Evolutionary conservation across 2,329 filamentous ascomycete genomes (phyloP).

Genomic region (Aureobasidium sp.): DNA sequence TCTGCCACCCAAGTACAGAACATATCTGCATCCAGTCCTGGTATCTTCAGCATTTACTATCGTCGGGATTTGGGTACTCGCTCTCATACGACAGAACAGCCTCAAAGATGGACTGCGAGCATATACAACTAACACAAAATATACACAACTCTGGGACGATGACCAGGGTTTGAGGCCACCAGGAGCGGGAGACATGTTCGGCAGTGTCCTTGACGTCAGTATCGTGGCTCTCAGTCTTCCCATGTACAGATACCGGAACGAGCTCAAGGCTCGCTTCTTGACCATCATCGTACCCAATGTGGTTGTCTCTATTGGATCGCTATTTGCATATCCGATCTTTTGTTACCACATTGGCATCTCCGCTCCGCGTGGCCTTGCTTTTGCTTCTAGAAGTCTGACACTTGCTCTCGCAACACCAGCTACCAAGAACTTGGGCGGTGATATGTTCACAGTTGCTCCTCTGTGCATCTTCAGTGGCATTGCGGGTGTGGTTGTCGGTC

Average conservation of each 20-base stretch:
- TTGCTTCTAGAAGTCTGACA: conserved; percentile 51
- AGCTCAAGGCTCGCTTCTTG: conserved; percentile 43
- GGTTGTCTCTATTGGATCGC: conserved; percentile 44
- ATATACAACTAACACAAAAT: conserved; percentile 50
- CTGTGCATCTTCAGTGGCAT: conserved; percentile 55
- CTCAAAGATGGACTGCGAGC: conserved; percentile 38
- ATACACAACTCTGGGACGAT: conserved; percentile 46
- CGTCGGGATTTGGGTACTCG: conserved; percentile 48
- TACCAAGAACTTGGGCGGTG: conserved; percentile 50
- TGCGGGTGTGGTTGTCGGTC: conserved; percentile 50
- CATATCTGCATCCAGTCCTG: conserved; percentile 53
- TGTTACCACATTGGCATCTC: conserved; percentile 51
- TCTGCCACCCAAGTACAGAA: conserved; percentile 43
- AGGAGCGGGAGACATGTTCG: conserved; percentile 52
- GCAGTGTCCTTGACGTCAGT: conserved; percentile 49
- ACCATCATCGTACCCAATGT: conserved; percentile 51
- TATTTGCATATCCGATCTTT: conserved; percentile 52
- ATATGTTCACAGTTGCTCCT: conserved; percentile 49
- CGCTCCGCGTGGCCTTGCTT: conserved; percentile 46
- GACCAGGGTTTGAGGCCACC: conserved; percentile 31
- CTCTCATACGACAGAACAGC: conserved; percentile 37
- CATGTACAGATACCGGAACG: conserved; percentile 54
- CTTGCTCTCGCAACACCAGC: conserved; percentile 55
- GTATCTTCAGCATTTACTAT: conserved; percentile 50
- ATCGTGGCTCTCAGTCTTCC: conserved; percentile 55